phyloP scores from a whole-genome alignment of 2,329 filamentous ascomycete species.

The Clonostachys chloroleuca region DNA sequence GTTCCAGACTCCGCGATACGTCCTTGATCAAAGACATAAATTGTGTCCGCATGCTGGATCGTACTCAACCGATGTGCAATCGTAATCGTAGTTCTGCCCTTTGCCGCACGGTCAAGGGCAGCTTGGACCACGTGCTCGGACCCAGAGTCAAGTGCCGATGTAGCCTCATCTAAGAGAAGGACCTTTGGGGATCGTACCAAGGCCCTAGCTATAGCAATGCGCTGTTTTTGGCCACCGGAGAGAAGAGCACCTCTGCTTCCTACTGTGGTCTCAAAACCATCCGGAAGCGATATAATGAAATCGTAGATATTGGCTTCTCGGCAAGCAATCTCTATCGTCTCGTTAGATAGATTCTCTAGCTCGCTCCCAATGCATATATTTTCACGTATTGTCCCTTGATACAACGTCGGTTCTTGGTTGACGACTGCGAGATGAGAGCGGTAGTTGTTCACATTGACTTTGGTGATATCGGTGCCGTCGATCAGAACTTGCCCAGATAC shows the following conservation, averaged over 20 bases:
- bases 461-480: slow-evolving; percentile 77
- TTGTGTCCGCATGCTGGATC: slow-evolving; percentile 90
- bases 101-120: slow-evolving; percentile 74
- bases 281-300: slow-evolving; percentile 76
- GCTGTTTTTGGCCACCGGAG: slow-evolving; percentile 94
- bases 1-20: slow-evolving; percentile 80
- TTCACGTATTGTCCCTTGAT: slow-evolving; percentile 86
- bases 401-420: slow-evolving; percentile 89
- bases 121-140: slow-evolving; percentile 73
- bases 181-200: slow-evolving; percentile 88
- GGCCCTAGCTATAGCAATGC: slow-evolving; percentile 89
- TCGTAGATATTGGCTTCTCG: slow-evolving; percentile 85
- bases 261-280: slow-evolving; percentile 92
- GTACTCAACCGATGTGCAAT: slow-evolving; percentile 89
- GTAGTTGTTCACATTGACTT: slow-evolving; percentile 82
- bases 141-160: slow-evolving; percentile 81
- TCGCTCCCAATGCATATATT: slow-evolving; percentile 81
- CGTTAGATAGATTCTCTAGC: slow-evolving; percentile 59
- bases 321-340: slow-evolving; percentile 57
- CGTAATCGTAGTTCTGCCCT: slow-evolving; percentile 84
- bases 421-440: slow-evolving; percentile 81
- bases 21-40: slow-evolving; percentile 92
- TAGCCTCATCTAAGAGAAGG: slow-evolving; percentile 89
- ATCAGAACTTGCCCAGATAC: slow-evolving; percentile 75
- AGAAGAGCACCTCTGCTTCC: slow-evolving; percentile 90